Percentiles rank a stretch among this genome's conserved stretches.
Conservation (phyloP, 2,329 filamentous ascomycete species). For the Calcarisporium arbuscula region DNA sequence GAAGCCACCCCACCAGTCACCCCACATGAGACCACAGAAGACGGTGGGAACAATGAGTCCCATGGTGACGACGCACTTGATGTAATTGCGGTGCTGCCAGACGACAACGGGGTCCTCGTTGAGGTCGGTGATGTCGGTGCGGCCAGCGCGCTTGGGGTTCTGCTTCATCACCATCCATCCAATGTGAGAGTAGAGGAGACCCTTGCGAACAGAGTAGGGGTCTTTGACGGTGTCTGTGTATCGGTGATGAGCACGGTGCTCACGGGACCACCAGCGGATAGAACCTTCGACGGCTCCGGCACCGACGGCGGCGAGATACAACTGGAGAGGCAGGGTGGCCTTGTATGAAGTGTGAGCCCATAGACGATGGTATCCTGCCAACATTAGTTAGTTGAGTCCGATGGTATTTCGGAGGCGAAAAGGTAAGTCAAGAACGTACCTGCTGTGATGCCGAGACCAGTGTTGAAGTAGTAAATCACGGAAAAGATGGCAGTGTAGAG, state of each 20-base stretch:
- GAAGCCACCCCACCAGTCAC: constrained; percentile 75
- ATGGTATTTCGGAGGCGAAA: not conserved
- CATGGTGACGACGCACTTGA: constrained; percentile 74
- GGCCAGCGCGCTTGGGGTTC: constrained; percentile 82
- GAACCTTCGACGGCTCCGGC: constrained; percentile 81
- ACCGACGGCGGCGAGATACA: constrained; percentile 76
- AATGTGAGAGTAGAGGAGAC: constrained; percentile 69
- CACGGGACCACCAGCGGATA: constrained; percentile 82
- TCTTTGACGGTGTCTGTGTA: constrained; percentile 93
- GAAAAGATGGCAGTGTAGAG: constrained; percentile 68
- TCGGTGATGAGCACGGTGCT: constrained; percentile 81
- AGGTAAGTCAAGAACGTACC: constrained; percentile 39
- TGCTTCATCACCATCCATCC: constrained; percentile 95
- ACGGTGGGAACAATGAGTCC: constrained; percentile 68
- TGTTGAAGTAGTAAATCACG: constrained; percentile 76
- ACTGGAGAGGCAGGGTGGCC: constrained; percentile 66
- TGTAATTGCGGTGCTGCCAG: constrained; percentile 83
- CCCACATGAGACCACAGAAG: constrained; percentile 72
- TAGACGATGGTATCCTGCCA: constrained; percentile 56
- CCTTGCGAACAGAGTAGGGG: constrained; percentile 86
- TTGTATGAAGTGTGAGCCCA: constrained; percentile 86
- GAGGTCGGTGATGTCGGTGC: constrained; percentile 81
- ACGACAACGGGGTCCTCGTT: constrained; percentile 81
- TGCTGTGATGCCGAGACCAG: constrained; percentile 72
- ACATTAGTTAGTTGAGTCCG: not conserved